Evolutionary conservation across 176 grass and related monocot species (phyloP).

Genomic region (Triticum dicoccoides): DNA sequence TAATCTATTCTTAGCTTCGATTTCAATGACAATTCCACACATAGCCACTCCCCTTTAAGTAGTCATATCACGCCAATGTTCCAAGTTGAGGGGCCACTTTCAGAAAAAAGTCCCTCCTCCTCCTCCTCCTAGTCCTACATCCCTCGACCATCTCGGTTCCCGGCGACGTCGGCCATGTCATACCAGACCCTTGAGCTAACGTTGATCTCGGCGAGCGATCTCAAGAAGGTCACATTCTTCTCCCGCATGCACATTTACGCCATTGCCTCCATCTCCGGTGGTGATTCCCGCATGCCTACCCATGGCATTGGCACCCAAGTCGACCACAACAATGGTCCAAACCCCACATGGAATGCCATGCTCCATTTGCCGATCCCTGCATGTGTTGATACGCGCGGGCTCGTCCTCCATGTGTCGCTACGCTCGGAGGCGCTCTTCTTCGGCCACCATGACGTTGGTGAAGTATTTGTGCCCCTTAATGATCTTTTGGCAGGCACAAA

Average conservation of each 20-base stretch:
- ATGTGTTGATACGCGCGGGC: conserved; percentile 23
- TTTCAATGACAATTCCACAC: background rate
- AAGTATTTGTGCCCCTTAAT: conserved; percentile 54
- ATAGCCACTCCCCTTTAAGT: background rate
- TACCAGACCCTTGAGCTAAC: conserved; percentile 59
- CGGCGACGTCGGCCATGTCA: conserved; percentile 13
- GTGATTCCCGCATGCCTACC: conserved; percentile 18
- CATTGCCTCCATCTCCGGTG: conserved; percentile 54
- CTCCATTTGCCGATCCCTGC: conserved; percentile 26
- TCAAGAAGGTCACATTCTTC: conserved; percentile 64
- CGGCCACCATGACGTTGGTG: conserved; percentile 57
- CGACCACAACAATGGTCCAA: conserved; percentile 13
- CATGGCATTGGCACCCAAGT: conserved; percentile 51
- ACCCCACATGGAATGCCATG: background rate
- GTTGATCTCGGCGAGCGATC: conserved; percentile 66
- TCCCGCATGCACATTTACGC: conserved; percentile 68
- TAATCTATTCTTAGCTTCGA: conserved; percentile 25
- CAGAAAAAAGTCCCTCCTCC: background rate
- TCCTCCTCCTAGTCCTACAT: background rate
- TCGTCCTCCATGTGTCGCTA: conserved; percentile 50
- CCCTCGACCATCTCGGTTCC: background rate
- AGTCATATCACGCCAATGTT: background rate
- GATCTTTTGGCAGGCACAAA: conserved; percentile 36
- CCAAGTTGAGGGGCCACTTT: background rate
- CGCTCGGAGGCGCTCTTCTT: conserved; percentile 14